These are phyloP conservation scores for Pseudogymnoascus destructans DNA, from an alignment of 2,329 filamentous ascomycete species.

Conservation along the genomic window DNA sequence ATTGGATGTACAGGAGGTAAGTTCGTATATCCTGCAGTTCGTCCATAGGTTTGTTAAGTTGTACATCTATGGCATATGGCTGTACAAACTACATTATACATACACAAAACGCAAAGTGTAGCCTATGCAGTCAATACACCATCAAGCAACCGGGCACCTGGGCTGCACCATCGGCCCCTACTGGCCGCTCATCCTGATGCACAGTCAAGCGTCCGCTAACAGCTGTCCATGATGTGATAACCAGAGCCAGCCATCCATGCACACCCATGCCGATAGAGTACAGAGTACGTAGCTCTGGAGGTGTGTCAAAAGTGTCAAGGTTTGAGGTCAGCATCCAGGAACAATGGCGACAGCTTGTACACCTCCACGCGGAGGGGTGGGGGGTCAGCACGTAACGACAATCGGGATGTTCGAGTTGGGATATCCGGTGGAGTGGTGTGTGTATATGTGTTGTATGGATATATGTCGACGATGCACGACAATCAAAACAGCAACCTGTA, in stretches of 20 bases:
- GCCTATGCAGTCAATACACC: neutral
- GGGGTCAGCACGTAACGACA: neutral
- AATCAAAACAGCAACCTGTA: neutral
- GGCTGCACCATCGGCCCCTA: neutral
- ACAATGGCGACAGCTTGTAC: neutral
- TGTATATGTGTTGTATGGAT: neutral
- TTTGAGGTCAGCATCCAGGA: slow-evolving; percentile 2
- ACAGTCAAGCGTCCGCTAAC: neutral
- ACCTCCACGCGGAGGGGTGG: neutral
- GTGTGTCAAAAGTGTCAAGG: neutral
- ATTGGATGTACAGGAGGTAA: neutral
- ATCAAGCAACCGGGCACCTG: neutral
- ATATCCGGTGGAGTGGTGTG: neutral
- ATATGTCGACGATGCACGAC: neutral
- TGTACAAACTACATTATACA: neutral
- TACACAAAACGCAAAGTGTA: neutral
- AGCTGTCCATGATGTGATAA: slow-evolving; percentile 3
- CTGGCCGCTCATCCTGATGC: neutral
- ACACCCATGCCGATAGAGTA: slow-evolving; percentile 3
- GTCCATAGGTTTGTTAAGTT: neutral
- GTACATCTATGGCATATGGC: neutral
- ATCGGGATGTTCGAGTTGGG: neutral
- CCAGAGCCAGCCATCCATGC: slow-evolving; percentile 3
- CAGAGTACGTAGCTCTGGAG: neutral
- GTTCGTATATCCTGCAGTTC: neutral